Conservation (phyloP, 2,329 filamentous ascomycete genomes). For the Xylogone sp. region DNA sequence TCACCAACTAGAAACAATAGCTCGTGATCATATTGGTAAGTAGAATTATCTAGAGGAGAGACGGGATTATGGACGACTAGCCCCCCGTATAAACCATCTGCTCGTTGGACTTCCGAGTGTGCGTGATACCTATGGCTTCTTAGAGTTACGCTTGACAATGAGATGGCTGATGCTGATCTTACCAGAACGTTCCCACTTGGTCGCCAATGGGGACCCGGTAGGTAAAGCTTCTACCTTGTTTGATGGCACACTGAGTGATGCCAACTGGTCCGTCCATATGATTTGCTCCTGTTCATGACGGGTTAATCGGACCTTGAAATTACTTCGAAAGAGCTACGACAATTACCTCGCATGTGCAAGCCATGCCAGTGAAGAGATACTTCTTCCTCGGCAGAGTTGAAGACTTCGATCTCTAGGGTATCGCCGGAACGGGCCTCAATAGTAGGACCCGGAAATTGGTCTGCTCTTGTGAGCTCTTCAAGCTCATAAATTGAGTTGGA, state of each 20-base stretch:
- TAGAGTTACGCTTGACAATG: background rate
- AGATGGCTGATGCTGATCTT: background rate
- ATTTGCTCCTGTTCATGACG: conserved; percentile 10
- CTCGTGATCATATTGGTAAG: conserved; percentile 31
- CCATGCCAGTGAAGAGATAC: conserved; percentile 46
- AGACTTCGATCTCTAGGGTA: conserved; percentile 37
- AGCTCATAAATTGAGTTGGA: background rate
- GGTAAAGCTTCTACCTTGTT: background rate
- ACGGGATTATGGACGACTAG: conserved; percentile 35
- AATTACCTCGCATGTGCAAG: conserved; percentile 31
- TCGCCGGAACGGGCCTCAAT: conserved; percentile 45
- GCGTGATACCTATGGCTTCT: conserved; percentile 30
- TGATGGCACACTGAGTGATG: background rate
- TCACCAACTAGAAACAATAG: conserved; percentile 40
- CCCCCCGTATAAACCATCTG: conserved; percentile 40
- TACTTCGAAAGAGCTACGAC: background rate
- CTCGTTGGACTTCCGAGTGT: conserved; percentile 35
- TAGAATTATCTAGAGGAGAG: conserved; percentile 11
- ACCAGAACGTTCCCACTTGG: conserved; percentile 4
- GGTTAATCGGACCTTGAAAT: background rate
- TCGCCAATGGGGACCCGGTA: conserved; percentile 2
- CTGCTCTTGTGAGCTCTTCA: conserved; percentile 1
- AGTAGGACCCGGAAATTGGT: conserved; percentile 42
- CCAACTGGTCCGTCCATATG: conserved; percentile 7
- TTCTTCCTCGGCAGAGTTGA: conserved; percentile 33